Conservation (phyloP, 1,139 yeast genomes). For the Torulaspora pretoriensis region DNA sequence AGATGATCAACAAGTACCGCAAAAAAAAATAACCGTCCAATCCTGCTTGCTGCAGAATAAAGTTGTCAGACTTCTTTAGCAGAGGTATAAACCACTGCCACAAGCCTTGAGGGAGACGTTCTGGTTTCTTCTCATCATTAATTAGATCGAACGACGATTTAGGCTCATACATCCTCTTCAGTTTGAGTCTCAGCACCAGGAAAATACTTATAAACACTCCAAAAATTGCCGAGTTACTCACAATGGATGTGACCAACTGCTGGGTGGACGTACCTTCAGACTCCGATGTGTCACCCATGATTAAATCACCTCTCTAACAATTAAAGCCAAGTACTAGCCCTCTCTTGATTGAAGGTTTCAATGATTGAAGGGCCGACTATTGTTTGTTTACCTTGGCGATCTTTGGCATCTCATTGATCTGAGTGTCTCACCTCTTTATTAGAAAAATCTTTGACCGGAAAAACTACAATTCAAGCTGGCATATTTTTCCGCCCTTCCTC, state of each 20-base stretch:
- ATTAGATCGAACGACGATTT: constrained; percentile 56
- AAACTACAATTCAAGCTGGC: neutral
- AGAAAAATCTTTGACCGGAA: neutral
- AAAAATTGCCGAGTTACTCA: constrained; percentile 52
- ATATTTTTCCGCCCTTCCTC: neutral
- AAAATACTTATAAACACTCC: constrained; percentile 52
- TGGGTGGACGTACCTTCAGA: constrained; percentile 51
- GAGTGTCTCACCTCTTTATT: neutral
- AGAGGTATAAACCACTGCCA: constrained; percentile 59
- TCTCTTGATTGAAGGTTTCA: too few species aligned
- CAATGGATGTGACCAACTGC: constrained; percentile 58
- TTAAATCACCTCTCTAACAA: neutral
- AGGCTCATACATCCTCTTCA: constrained; percentile 64
- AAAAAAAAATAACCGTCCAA: constrained; percentile 70
- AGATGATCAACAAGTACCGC: constrained; percentile 51
- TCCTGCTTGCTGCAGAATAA: constrained; percentile 67
- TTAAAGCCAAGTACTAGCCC: neutral
- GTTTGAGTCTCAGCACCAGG: constrained; percentile 49
- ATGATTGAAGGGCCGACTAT: too few species aligned
- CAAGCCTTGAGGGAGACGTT: constrained; percentile 58
- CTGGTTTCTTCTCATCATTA: constrained; percentile 58
- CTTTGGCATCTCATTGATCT: neutral
- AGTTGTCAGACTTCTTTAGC: constrained; percentile 57
- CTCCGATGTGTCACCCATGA: constrained; percentile 13
- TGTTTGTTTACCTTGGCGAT: too few species aligned